Evolutionary conservation across 805 yeast genomes (phyloP).

Genomic region (Torulaspora franciscae): DNA sequence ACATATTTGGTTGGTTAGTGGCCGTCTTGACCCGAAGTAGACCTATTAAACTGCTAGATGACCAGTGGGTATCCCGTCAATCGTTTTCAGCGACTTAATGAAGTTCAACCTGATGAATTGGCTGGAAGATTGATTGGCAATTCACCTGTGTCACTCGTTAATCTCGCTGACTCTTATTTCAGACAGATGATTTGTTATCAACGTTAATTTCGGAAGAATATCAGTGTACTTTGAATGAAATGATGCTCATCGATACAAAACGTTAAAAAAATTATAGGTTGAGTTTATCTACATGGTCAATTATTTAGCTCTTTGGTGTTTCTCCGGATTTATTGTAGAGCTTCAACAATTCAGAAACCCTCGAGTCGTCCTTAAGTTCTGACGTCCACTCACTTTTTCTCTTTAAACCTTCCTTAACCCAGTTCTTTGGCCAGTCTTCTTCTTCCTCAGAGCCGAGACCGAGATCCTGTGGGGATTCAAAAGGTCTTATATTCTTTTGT

Average conservation of each 20-base stretch:
- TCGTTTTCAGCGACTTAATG: conserved; percentile 4
- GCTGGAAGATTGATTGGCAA: not conserved
- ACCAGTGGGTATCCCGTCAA: not conserved
- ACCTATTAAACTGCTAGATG: not conserved
- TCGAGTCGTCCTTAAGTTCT: conserved; percentile 62
- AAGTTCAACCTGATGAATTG: not conserved
- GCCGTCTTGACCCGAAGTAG: too few relatives aligned
- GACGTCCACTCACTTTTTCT: conserved; percentile 85
- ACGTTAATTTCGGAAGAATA: too few relatives aligned
- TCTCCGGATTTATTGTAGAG: conserved; percentile 9
- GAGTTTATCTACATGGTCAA: conserved; percentile 4
- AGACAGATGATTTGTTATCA: too few relatives aligned
- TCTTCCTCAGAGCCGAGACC: conserved; percentile 56
- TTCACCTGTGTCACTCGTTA: too few relatives aligned
- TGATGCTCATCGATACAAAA: not conserved
- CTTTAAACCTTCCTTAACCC: conserved; percentile 74
- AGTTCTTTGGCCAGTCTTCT: conserved; percentile 76
- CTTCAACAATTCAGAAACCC: conserved; percentile 40
- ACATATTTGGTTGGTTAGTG: not conserved
- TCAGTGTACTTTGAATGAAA: not conserved
- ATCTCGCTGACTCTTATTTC: too few relatives aligned
- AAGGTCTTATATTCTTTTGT: conserved; percentile 47
- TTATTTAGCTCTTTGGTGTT: not conserved
- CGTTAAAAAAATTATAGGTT: conserved; percentile 1
- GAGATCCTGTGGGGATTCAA: conserved; percentile 39